Evolutionary conservation across 2,329 filamentous ascomycete species (phyloP), one percentile per base, ranked within the genome.

Genomic region (Aspergillus sp.): DNA sequence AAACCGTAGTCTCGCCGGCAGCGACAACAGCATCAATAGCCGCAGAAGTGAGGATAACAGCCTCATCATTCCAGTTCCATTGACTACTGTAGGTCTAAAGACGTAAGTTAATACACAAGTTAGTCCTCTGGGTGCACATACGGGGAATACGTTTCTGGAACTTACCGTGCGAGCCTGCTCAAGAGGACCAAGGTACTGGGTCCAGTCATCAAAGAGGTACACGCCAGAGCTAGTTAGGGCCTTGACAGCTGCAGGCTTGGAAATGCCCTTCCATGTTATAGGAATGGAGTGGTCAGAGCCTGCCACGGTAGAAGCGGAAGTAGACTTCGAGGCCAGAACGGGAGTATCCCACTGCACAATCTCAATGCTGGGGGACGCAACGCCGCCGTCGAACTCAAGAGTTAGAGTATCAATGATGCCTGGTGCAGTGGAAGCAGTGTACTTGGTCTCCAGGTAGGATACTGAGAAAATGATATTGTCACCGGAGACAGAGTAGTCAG

Each of bases 181-280:
- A 22, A 86, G 66, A 2, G 79, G 74, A 0, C 80, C 80, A 1
- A 85, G 68, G 30, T 76, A 83, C 63, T 76, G 68, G 0, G 84
- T 86, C 81, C 81, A 87, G 49, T 81, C 77, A 60, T 87, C 84
- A 4, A 82, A 75, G 6, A 86, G 65, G 52, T 77, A 82, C 6
- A 69, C 74, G 1, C 81, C 82, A 58, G 83, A 80, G 2, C 64
- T 68, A 18, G 76, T 77, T 5, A 80, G 45, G 9, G 82, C 81
- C 61, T 81, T 81, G 3, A 85, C 76, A 0, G 83, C 75, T 0
- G 83, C 83, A 0, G 80, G 71, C 5, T 75, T 73, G n/a, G 74
- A 70, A 8, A 84, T 60, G 0, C 83, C 84, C 5, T 78, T 76
- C 76, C 80, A 85, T 0, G 73, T 76, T 1, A 86, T 70, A 0